Percentiles rank a stretch among this genome's conserved stretches.
phyloP scores from a whole-genome alignment of 1,284 basidiomycete genomes.

The Coniferiporia weirii region DNA sequence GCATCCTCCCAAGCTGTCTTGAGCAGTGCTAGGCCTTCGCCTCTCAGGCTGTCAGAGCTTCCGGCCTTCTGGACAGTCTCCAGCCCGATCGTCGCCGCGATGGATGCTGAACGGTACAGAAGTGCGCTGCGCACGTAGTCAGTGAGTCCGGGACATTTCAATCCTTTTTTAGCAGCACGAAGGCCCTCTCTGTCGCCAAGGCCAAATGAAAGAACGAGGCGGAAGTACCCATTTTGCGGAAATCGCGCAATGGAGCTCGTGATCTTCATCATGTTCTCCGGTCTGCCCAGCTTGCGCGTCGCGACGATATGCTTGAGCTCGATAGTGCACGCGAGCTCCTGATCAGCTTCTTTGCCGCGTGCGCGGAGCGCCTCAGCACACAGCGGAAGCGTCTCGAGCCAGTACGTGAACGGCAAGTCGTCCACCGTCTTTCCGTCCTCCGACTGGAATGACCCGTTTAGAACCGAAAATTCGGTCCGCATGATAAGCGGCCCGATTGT shows the following conservation, averaged over 20 bases:
- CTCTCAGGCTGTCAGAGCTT: conserved; percentile 40
- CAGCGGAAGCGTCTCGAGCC: conserved; percentile 48
- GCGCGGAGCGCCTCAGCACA: conserved; percentile 49
- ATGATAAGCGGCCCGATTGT: conserved; percentile 44
- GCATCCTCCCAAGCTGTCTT: conserved; percentile 52
- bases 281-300: conserved; percentile 34
- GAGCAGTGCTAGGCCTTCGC: conserved; percentile 55
- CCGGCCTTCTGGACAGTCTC: conserved; percentile 40
- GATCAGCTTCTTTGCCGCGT: conserved; percentile 32
- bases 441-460: conserved; percentile 46
- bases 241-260: conserved; percentile 43
- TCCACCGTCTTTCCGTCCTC: conserved; percentile 38
- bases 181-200: conserved; percentile 30
- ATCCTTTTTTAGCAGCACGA: conserved; percentile 45
- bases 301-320: conserved; percentile 54
- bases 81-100: conserved; percentile 51
- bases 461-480: conserved; percentile 53
- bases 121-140: conserved; percentile 47
- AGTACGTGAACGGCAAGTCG: conserved; percentile 55
- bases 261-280: conserved; percentile 38
- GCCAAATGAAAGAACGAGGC: conserved; percentile 47
- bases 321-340: conserved; percentile 51
- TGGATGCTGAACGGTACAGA: conserved; percentile 53
- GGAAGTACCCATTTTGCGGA: conserved; percentile 51
- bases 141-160: conserved; percentile 44